phyloP scores from a whole-genome alignment of 2,329 filamentous ascomycete genomes.

The Fusarium tricinctum region DNA sequence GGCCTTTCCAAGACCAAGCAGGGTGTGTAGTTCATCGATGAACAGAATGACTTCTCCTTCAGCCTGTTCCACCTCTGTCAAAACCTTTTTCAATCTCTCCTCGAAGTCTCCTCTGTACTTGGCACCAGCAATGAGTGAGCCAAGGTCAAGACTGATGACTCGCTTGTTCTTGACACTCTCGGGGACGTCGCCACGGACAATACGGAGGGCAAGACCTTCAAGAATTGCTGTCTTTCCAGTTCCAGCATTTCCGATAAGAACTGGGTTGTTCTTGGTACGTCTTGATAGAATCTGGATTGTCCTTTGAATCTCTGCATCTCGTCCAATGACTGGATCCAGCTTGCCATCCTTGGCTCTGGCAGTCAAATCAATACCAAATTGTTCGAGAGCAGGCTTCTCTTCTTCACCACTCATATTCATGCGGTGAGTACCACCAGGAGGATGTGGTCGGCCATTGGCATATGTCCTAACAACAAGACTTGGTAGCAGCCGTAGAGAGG shows the following conservation, averaged over 20 bases:
- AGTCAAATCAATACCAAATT: constrained; percentile 93
- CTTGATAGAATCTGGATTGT: constrained; percentile 95
- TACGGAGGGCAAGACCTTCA: constrained; percentile 89
- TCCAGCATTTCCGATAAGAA: constrained; percentile 91
- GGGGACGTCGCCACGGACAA: constrained; percentile 92
- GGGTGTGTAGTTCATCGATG: constrained; percentile 92
- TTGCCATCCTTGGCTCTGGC: constrained; percentile 88
- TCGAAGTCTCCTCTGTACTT: constrained; percentile 98
- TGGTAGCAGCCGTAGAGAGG: constrained; percentile 55
- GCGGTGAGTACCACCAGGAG: constrained; percentile 90
- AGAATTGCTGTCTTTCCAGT: constrained; percentile 95
- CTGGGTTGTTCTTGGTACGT: constrained; percentile 95
- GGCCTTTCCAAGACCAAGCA: constrained; percentile 92
- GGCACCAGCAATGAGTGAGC: constrained; percentile 92
- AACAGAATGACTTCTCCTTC: constrained; percentile 93
- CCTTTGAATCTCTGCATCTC: constrained; percentile 90
- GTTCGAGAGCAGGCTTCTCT: constrained; percentile 89
- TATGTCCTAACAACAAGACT: constrained; percentile 65
- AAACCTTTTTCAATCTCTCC: constrained; percentile 88
- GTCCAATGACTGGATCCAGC: constrained; percentile 94
- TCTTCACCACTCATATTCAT: constrained; percentile 86
- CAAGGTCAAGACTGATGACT: constrained; percentile 89
- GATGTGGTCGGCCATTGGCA: constrained; percentile 82
- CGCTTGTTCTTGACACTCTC: constrained; percentile 96
- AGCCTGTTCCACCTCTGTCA: constrained; percentile 91